Evolutionary conservation across 2,329 filamentous ascomycete genomes (phyloP), one percentile per base, ranked within the genome.

Genomic region (Paraphoma chrysanthemicola): DNA sequence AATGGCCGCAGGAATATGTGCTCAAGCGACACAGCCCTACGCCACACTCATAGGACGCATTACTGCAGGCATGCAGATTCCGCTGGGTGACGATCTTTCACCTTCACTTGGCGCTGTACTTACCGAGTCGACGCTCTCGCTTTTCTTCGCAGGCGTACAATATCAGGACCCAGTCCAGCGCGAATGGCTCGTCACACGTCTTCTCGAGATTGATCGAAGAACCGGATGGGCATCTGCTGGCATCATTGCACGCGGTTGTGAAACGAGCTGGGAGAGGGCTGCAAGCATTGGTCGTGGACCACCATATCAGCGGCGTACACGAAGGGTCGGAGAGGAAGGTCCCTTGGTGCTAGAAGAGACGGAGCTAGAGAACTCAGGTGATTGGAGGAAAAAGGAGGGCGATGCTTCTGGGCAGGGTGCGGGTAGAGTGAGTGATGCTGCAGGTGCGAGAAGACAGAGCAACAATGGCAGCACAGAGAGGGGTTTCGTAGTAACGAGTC

Each of bases 211-310:
- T 39, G 86, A 90, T 2, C 86, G 88, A 1, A 82, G 95, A 7
- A 97, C 92, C 0, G 95, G 95, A 0, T 97, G 92, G 90, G 90
- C 92, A 67, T 92, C 90, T 1, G 90, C 92, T 1, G 85, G 87
- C 33, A 87, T 93, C 41, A 94, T 97, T 60, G 92, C 92, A 0
- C 83, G 86, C 47, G 93, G 92, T 1, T 96, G 92, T 74, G 93
- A 98, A 76, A 89, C 88, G 2, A 85, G 88, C 0, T 99, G 95
- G 95, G 83, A 86, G 56, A 91, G 89, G 70, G 88, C 90, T 0
- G 90, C 86, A 3, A 85, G 88, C 59, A 81, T 90, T 65, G 91
- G 91, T 0, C 84, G 87, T 44, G 94, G 93, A 0, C 92, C 93
- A 4, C 87, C 87, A 0, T 97, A 96, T 45, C 46, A 51, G 44